Conservation (phyloP, 495 filamentous ascomycete genomes). For the Penicillium steckii region DNA sequence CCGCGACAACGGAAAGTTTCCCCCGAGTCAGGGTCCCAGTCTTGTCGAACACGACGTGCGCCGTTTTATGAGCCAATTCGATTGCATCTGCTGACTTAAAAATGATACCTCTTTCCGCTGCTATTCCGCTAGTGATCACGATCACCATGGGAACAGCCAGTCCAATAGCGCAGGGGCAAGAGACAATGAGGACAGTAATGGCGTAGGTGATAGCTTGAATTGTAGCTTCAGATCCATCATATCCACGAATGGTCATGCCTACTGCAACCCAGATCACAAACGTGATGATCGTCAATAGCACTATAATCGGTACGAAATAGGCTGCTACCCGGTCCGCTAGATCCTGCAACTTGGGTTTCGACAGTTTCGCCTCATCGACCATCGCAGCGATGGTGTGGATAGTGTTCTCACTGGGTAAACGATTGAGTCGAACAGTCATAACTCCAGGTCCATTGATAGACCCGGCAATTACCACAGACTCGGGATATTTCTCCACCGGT, state of each 20-base stretch:
- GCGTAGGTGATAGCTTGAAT: constrained; percentile 71
- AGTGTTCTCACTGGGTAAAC: constrained; percentile 67
- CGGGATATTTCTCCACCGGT: constrained; percentile 52
- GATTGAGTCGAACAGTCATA: constrained; percentile 54
- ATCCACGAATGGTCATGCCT: constrained; percentile 42
- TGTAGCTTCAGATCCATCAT: constrained; percentile 46
- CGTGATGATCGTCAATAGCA: constrained; percentile 51
- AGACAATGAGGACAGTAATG: constrained; percentile 71
- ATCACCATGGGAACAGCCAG: constrained; percentile 81
- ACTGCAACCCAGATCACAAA: constrained; percentile 65
- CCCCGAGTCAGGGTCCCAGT: constrained; percentile 75
- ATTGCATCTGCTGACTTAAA: constrained; percentile 65
- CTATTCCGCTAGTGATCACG: constrained; percentile 66
- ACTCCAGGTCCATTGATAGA: constrained; percentile 62
- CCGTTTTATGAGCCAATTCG: constrained; percentile 60
- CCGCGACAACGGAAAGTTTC: constrained; percentile 47
- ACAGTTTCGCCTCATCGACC: constrained; percentile 69
- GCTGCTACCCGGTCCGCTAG: constrained; percentile 66
- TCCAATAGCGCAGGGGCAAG: constrained; percentile 80
- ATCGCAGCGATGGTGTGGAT: constrained; percentile 66
- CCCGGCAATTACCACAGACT: constrained; percentile 59
- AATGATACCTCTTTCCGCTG: constrained; percentile 64
- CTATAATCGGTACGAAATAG: constrained; percentile 64
- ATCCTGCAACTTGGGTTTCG: constrained; percentile 67
- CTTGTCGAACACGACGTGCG: constrained; percentile 81